Conservation (phyloP, 1,139 yeast species). For the Pneumocystis murina region DNA sequence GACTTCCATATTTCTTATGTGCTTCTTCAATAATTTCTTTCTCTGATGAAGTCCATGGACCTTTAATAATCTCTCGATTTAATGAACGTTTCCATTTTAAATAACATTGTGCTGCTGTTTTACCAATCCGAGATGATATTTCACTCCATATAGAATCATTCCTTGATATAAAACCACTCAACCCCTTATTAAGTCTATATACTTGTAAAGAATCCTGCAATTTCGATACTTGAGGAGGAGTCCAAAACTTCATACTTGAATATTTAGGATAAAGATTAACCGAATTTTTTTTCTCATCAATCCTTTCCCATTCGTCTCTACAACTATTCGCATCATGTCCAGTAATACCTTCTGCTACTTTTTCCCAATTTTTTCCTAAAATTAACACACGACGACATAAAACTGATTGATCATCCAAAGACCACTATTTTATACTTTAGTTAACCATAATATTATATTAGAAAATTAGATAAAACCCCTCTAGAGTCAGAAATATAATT, state of each 20-base stretch:
- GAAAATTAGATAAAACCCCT: neutral
- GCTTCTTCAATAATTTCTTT: neutral
- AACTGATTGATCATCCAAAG: neutral
- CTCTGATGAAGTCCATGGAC: neutral
- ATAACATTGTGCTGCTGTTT: neutral
- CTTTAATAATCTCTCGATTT: neutral
- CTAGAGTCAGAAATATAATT: neutral
- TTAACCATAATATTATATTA: neutral
- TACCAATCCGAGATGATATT: neutral
- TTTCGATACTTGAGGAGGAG: neutral
- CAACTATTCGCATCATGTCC: neutral
- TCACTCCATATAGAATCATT: neutral
- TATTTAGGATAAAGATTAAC: neutral
- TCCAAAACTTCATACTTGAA: neutral
- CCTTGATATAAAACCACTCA: neutral
- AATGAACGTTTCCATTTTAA: neutral
- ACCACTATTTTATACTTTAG: neutral
- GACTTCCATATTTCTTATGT: neutral
- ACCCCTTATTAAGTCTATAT: neutral
- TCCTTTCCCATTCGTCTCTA: neutral
- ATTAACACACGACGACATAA: neutral
- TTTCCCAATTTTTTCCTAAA: neutral
- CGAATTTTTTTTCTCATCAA: neutral
- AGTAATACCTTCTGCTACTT: neutral
- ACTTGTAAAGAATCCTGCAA: neutral